Evolutionary conservation across 1,139 yeast species (phyloP).

Genomic region (Kurtzmaniella quercitrusa): DNA sequence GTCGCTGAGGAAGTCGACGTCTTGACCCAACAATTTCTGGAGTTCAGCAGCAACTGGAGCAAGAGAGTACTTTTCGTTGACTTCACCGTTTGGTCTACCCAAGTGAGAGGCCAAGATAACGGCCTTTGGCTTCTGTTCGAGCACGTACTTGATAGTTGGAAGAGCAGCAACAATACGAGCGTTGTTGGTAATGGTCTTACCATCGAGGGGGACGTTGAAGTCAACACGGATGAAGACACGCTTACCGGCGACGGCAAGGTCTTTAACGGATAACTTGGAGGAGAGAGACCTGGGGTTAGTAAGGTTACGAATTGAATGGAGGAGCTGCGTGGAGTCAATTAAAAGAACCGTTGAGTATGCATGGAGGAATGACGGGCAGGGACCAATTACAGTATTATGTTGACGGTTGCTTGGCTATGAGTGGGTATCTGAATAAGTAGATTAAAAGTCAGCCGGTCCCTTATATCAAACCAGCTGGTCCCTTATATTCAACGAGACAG

Average conservation of each 20-base stretch:
- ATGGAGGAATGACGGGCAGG: no score
- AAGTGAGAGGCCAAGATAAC: constrained; percentile 90
- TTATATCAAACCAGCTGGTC: no score
- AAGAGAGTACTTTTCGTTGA: constrained; percentile 75
- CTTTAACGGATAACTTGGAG: constrained; percentile 86
- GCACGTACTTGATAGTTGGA: constrained; percentile 92
- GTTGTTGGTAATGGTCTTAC: constrained; percentile 93
- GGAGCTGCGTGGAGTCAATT: no score
- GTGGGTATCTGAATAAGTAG: no score
- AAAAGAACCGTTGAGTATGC: no score
- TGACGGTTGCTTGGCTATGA: no score
- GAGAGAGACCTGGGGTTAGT: constrained; percentile 69
- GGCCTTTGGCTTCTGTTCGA: constrained; percentile 84
- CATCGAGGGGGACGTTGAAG: constrained; percentile 97
- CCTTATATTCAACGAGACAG: no score
- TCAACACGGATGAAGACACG: constrained; percentile 96
- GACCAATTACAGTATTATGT: no score
- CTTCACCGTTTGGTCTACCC: constrained; percentile 97
- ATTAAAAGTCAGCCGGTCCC: no score
- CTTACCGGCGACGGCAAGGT: constrained; percentile 78
- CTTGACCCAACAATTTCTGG: constrained; percentile 58
- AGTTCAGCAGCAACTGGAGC: constrained; percentile 90
- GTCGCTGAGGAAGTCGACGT: constrained; percentile 78
- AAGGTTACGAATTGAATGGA: no score
- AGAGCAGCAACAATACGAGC: constrained; percentile 98